Percentiles rank a stretch among this genome's conserved stretches.
Evolutionary conservation across 2,329 filamentous ascomycete species (phyloP).

Genomic region (Fusarium sterilihyphosum): DNA sequence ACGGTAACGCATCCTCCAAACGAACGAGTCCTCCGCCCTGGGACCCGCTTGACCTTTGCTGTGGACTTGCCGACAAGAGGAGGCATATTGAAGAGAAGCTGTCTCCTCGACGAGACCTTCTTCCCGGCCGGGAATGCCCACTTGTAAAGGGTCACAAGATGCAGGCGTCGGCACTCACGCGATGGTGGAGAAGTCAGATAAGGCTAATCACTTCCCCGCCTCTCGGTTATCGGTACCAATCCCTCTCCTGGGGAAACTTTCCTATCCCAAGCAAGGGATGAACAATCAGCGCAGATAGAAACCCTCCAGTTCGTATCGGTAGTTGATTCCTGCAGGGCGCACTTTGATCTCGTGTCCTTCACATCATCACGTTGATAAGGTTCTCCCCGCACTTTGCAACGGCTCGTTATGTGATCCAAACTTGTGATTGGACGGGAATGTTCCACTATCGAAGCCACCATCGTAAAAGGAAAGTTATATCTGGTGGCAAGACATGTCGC

Average conservation of each 20-base stretch:
- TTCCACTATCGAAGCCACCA: not conserved
- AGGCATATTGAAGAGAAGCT: not conserved
- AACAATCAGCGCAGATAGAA: too few relatives aligned
- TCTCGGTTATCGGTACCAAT: not conserved
- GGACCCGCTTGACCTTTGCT: not conserved
- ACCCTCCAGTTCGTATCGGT: not conserved
- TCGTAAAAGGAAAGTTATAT: conserved; percentile 27
- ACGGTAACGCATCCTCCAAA: conserved; percentile 31
- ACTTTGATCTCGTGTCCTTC: not conserved
- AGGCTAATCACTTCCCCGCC: conserved; percentile 14
- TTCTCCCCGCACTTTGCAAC: not conserved
- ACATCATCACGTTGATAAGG: not conserved
- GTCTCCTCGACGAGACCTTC: conserved; percentile 2
- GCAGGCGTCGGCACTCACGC: not conserved
- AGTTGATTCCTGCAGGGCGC: not conserved
- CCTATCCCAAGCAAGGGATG: not conserved
- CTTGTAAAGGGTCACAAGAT: not conserved
- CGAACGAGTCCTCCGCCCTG: conserved; percentile 7
- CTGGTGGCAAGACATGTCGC: not conserved
- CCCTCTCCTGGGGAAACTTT: conserved; percentile 18
- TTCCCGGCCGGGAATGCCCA: not conserved
- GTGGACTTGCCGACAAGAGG: not conserved
- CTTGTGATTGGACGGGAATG: not conserved
- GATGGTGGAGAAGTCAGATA: not conserved
- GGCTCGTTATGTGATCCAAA: not conserved